Conservation (phyloP, 1,284 basidiomycete genomes). For the Caloboletus inedulis region DNA sequence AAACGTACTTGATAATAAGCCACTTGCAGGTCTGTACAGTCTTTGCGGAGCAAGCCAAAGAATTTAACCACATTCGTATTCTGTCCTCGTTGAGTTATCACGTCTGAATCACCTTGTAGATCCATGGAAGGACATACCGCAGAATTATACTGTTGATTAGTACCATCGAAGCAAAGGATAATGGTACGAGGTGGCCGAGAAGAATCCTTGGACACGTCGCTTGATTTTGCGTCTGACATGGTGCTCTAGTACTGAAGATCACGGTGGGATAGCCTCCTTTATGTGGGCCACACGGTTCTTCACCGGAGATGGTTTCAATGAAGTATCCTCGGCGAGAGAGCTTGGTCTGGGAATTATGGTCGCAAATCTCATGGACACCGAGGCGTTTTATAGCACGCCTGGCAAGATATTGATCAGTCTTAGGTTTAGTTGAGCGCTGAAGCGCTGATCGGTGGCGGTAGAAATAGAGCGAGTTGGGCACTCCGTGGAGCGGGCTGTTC, state of each 20-base stretch:
- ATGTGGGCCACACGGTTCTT: background rate
- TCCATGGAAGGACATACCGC: conserved; percentile 26
- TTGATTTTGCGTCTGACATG: conserved; percentile 17
- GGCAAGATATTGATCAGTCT: background rate
- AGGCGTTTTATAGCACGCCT: conserved; percentile 13
- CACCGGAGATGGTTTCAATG: background rate
- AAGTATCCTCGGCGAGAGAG: background rate
- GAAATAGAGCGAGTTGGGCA: background rate
- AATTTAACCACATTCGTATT: conserved; percentile 73
- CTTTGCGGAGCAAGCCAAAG: conserved; percentile 59
- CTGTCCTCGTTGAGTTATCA: conserved; percentile 33
- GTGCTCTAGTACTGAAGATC: background rate
- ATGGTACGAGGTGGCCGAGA: conserved; percentile 39
- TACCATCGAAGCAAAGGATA: conserved; percentile 66
- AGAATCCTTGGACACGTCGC: background rate
- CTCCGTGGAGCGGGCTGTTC: no score
- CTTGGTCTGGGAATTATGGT: conserved; percentile 1
- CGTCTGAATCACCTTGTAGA: background rate
- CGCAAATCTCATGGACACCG: background rate
- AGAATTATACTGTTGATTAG: conserved; percentile 45
- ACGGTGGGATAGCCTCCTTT: background rate
- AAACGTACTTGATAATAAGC: conserved; percentile 63
- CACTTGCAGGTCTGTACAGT: conserved; percentile 51
- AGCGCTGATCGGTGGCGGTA: no score
- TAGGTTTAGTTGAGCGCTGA: background rate